A percentile compares a stretch with the other conserved stretches of the same genome.
Conservation (phyloP, 148 eudicot genomes). For the Camellia japonica region DNA sequence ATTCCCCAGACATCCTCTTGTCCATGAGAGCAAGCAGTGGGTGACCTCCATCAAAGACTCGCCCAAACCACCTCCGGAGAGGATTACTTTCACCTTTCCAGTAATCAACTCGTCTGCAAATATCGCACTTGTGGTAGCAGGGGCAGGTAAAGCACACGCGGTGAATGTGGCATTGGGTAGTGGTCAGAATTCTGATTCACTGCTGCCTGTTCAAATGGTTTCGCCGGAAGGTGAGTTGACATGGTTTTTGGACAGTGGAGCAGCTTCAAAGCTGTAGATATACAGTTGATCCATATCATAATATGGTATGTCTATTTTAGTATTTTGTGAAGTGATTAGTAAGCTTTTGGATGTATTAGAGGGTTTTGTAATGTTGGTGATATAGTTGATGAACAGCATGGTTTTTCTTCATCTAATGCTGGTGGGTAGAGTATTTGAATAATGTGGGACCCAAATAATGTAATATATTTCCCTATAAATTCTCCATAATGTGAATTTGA, state of each 20-base stretch:
- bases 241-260: conserved; percentile 51
- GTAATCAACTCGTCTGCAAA: conserved; percentile 48
- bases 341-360: not conserved
- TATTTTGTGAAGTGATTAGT: no score
- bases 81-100: conserved; percentile 68
- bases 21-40: conserved; percentile 51
- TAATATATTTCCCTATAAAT: no score
- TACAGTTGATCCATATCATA: no score
- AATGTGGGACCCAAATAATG: no score
- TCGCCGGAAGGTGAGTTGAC: conserved; percentile 43
- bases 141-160: conserved; percentile 38
- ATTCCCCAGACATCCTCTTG: conserved; percentile 54
- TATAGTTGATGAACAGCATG: no score
- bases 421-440: no score
- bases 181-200: conserved; percentile 20
- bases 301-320: not conserved
- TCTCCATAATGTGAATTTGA: no score
- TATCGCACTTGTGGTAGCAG: conserved; percentile 39
- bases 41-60: conserved; percentile 58
- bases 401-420: no score
- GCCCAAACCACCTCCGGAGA: conserved; percentile 63
- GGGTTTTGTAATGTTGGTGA: not conserved
- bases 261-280: conserved; percentile 44
- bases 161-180: conserved; percentile 38
- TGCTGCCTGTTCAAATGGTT: conserved; percentile 45